Base-by-base conservation (phyloP, 2,329 filamentous ascomycete genomes). In the Penicillium sp. region DNA sequence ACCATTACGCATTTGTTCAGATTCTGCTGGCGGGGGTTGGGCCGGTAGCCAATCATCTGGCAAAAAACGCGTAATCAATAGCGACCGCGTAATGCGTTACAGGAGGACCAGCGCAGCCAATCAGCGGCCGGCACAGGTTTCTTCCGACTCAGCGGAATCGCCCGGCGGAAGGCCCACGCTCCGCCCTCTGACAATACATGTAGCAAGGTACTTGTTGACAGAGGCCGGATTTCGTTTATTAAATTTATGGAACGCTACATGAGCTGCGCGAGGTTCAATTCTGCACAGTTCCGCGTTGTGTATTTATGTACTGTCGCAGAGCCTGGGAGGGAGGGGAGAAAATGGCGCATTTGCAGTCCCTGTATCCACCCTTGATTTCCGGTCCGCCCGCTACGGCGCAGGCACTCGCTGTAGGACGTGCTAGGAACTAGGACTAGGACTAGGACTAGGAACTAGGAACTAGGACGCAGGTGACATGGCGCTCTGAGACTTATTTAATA, bases 151-250 rank as follows among this genome's bases (percentile, higher is more conserved):
- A 42, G 54, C 54, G 54, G 54, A 56, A 56, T 56, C 47, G 28
- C 33, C 47, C 47, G 54, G 54, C 54, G 54, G 54, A 56, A 47
- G 35, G 47, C 21, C 47, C 53, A 49, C 48, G 38, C 54, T 56
- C 54, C 54, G 54, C 54, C 46, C 47, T 46, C 23, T n/a, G n/a
- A n/a, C n/a, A n/a, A n/a, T 23, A 45, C 6, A 20, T 45, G 18
- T 45, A 6, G 6, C 40, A 8, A 16, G 3, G n/a, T 8, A 45
- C 40, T 46, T 21, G 12, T 24, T 23, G 5, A 14, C 7, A 24
- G 6, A 14, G 8, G 18, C 43, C n/a, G n/a, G n/a, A n/a, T n/a
- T n/a, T n/a, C n/a, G n/a, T n/a, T n/a, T n/a, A n/a, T n/a, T n/a
- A n/a, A n/a, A n/a, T n/a, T n/a, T n/a, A n/a, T n/a, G n/a, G n/a